phyloP scores from a whole-genome alignment of 345 rosid species.

The Brassica rapa region DNA sequence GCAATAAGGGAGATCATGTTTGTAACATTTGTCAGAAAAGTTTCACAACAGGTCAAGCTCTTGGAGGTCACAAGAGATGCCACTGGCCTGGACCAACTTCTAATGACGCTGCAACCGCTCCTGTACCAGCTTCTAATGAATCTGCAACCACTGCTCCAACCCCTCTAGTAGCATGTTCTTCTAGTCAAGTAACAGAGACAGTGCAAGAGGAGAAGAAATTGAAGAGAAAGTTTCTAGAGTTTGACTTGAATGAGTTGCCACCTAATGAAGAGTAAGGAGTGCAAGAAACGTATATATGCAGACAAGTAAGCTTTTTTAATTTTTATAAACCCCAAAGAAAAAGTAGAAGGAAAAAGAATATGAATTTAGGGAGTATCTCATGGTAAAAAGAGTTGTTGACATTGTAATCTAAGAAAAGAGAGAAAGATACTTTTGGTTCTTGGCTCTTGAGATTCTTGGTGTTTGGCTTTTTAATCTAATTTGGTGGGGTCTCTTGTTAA shows the following conservation, averaged over 20 bases:
- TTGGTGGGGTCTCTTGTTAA: conserved; percentile 33
- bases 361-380: conserved; percentile 27
- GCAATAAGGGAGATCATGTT: conserved; percentile 41
- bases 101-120: not conserved
- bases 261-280: conserved; percentile 40
- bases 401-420: conserved; percentile 27
- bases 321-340: not conserved
- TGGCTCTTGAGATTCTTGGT: conserved; percentile 27
- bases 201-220: conserved; percentile 34
- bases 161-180: conserved; percentile 27
- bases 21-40: conserved; percentile 46
- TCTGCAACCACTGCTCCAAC: conserved; percentile 29
- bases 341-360: not conserved
- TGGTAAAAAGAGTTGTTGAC: conserved; percentile 35
- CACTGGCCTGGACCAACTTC: conserved; percentile 46
- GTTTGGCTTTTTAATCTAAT: conserved; percentile 36
- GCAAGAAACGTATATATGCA: conserved; percentile 39
- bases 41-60: conserved; percentile 57
- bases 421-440: conserved; percentile 22
- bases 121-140: conserved; percentile 24
- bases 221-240: conserved; percentile 33
- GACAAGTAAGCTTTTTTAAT: conserved; percentile 32
- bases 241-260: conserved; percentile 45
- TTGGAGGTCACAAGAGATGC: conserved; percentile 57
- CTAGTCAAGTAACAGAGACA: conserved; percentile 35